Base-by-base conservation (phyloP, 768 basidiomycete genomes). In the Russula emetica region DNA sequence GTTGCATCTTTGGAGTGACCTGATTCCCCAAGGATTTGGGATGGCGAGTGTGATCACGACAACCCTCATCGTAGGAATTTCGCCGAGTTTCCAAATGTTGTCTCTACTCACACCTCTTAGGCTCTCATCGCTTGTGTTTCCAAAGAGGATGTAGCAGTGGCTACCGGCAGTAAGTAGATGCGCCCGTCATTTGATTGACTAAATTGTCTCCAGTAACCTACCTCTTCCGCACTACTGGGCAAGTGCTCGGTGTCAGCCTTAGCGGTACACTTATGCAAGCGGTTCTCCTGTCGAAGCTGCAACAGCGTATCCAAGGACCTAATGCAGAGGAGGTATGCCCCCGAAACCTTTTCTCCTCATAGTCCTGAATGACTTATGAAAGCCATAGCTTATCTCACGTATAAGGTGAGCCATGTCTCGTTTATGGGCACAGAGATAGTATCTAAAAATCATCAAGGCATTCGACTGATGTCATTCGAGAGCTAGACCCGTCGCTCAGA, bases 211-310 rank as follows among this genome's bases (percentile, higher is more conserved):
- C 69, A 96, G 94, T 95, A 70, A 91, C 90, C 36, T 98, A 98
- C 75, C 80, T 97, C 53, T 96, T 95, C 79, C 80, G 95, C 67
- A 94, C 93, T 9, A 90, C 92, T 20, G 95, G 95, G 3, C 96
- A 98, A 78, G 97, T 97, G 26, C 81, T 98, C 60, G 97, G 96
- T 40, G 96, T 99, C 59, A 90, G 91, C 70, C 77, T 95, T 52
- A 87, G 86, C 69, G 91, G 93, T 24, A 88, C 92, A 0, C 73
- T 98, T 30, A 76, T 95, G 36, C 96, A 99, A 75, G 82, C 83
- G 6, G 80, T 96, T 40, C 79, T 99, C 45, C 76, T 86, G 32
- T 74, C 78, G 54, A 84, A 90, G 71, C 78, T 99, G 60, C 82
- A 83, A 61, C 75, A 80, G 65, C 82, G 86, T 57, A 95, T 99